Evolutionary conservation across 306 rosid genomes (phyloP), one percentile per base, ranked within the genome.

Genomic region (Amphicarpaea edgeworthii): DNA sequence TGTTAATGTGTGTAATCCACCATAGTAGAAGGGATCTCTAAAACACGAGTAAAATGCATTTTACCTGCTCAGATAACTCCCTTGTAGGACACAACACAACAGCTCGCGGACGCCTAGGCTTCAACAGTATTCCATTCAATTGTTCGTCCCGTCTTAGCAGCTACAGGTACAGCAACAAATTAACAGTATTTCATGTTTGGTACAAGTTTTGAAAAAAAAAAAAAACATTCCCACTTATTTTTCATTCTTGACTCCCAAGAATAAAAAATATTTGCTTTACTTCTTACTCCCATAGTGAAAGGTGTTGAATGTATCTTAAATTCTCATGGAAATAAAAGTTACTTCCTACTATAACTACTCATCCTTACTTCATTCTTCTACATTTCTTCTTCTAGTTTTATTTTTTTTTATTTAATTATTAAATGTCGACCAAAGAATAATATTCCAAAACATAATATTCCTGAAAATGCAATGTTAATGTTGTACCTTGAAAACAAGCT

Each of bases 41-140:
- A 59, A 60, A 66, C 71, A 68, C 38, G 77, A 78, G 26, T 65
- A 68, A 79, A 72, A 24, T 77, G 83, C 51, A 75, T 15, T 78
- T 62, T 16, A 92, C 99, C 97, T 95, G 97, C 79, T 95, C 99
- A 76, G 90, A 89, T 46, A 92, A 84, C 88, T 95, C 99, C 88
- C 97, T 89, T 0, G 99, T 95, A 70, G 99, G 93, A 76, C 97
- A 95, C 60, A 90, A 77, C 70, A 92, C 97, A 78, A 95, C 88
- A 75, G 96, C 97, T 60, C 96, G 84, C 6, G 99, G 99, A 76
- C 96, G 96, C 89, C 88, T 80, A 21, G 99, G 96, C 85, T 84
- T 95, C 93, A 90, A 73, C 70, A 70, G 76, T 80, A 83, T 82
- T 59, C 99, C 99, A 78, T 53, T 78, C 80, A 83, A 14, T 72